phyloP scores from a whole-genome alignment of 2,329 filamentous ascomycete species.

The Aspergillus pseudoterreus region DNA sequence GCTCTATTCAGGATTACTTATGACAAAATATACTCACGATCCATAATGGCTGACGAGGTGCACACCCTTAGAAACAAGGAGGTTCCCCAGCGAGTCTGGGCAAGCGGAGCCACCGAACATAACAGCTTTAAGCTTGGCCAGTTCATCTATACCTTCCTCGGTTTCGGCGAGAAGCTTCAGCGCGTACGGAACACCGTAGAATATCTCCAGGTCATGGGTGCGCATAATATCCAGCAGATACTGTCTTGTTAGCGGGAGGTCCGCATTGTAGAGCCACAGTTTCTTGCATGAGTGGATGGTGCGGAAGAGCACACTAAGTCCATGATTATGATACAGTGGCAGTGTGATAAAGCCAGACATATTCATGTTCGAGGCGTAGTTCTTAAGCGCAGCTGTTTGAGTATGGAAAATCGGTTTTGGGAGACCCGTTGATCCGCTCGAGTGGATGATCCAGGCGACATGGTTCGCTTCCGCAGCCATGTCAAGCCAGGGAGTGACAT shows the following conservation, averaged over 20 bases:
- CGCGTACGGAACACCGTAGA: slow-evolving; percentile 62
- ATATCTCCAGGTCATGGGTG: slow-evolving; percentile 47
- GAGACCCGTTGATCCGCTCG: slow-evolving; percentile 57
- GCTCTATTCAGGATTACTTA: background rate
- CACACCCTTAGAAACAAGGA: slow-evolving; percentile 51
- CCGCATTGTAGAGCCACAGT: slow-evolving; percentile 54
- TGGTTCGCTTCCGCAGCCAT: slow-evolving; percentile 25
- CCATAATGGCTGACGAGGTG: slow-evolving; percentile 57
- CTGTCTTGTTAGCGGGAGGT: slow-evolving; percentile 52
- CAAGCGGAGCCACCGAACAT: slow-evolving; percentile 57
- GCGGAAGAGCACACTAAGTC: slow-evolving; percentile 53
- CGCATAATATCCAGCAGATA: slow-evolving; percentile 46
- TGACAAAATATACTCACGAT: slow-evolving; percentile 38
- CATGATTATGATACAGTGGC: slow-evolving; percentile 59
- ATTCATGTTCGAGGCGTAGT: slow-evolving; percentile 44
- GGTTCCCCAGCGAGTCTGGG: slow-evolving; percentile 57
- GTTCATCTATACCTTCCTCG: slow-evolving; percentile 48
- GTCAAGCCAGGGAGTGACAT: slow-evolving; percentile 23
- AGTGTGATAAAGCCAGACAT: slow-evolving; percentile 53
- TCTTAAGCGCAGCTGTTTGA: slow-evolving; percentile 49
- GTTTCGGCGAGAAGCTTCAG: slow-evolving; percentile 61
- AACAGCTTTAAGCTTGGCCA: slow-evolving; percentile 50
- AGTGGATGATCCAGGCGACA: slow-evolving; percentile 47
- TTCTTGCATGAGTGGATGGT: slow-evolving; percentile 50
- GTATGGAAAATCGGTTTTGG: slow-evolving; percentile 62